phyloP scores from a whole-genome alignment of 495 filamentous ascomycete species.

The Cudoniella acicularis region DNA sequence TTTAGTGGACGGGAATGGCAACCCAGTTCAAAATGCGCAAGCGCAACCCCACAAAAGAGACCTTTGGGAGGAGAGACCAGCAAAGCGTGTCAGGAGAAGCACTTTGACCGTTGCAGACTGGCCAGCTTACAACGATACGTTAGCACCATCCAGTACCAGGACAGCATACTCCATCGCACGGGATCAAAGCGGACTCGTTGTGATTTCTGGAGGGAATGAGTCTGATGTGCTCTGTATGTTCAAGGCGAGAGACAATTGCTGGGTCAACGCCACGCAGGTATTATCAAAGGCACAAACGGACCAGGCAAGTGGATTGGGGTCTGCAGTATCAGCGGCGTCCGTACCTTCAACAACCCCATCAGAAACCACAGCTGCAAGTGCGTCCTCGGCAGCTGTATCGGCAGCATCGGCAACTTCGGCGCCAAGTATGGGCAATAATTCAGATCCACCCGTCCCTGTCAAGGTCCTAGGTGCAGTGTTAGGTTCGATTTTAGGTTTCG shows the following conservation, averaged over 20 bases:
- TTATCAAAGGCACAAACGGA: slow-evolving; percentile 48
- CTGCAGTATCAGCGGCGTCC: slow-evolving; percentile 32
- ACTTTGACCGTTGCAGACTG: slow-evolving; percentile 51
- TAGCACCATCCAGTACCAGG: slow-evolving; percentile 60
- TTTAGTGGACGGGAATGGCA: slow-evolving; percentile 43
- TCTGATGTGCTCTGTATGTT: slow-evolving; percentile 72
- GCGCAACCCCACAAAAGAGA: background rate
- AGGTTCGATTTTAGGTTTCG: slow-evolving; percentile 70
- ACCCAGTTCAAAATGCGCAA: slow-evolving; percentile 31
- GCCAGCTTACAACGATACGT: slow-evolving; percentile 72
- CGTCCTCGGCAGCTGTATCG: slow-evolving; percentile 27
- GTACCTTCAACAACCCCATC: slow-evolving; percentile 40
- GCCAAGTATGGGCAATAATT: slow-evolving; percentile 33
- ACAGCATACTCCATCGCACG: slow-evolving; percentile 41
- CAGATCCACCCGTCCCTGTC: slow-evolving; percentile 17
- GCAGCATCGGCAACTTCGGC: slow-evolving; percentile 33
- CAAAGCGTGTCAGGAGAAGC: slow-evolving; percentile 25
- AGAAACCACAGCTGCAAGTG: slow-evolving; percentile 19
- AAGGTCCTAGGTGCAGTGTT: slow-evolving; percentile 76
- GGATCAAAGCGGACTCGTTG: slow-evolving; percentile 58
- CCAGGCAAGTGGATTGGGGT: slow-evolving; percentile 30
- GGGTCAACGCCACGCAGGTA: slow-evolving; percentile 69
- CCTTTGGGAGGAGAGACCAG: slow-evolving; percentile 6
- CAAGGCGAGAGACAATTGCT: slow-evolving; percentile 71
- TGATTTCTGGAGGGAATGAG: slow-evolving; percentile 71